Percentiles rank a stretch among this genome's conserved stretches.
Conservation (phyloP, 1,284 basidiomycete species). For the Trichosporon sp. region DNA sequence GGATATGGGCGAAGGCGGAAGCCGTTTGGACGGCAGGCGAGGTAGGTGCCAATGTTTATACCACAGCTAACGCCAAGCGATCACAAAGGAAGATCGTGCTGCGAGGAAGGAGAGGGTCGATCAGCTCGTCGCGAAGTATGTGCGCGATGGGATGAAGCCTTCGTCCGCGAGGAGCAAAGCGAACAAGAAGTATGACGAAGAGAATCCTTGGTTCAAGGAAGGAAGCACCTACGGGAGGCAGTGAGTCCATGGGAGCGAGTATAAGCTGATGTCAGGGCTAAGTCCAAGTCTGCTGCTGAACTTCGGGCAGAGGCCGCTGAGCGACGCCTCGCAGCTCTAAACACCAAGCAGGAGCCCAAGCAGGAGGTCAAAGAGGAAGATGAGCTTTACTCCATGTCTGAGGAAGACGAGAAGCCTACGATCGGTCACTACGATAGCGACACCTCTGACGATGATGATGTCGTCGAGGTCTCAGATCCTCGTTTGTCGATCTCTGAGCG, state of each 20-base stretch:
- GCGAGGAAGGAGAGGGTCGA: slow-evolving; percentile 29
- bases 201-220: slow-evolving; percentile 41
- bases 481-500: slow-evolving; percentile 26
- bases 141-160: slow-evolving; percentile 20
- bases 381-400: background rate
- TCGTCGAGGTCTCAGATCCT: slow-evolving; percentile 27
- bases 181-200: slow-evolving; percentile 26
- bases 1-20: slow-evolving; percentile 37
- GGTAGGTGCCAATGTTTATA: slow-evolving; percentile 18
- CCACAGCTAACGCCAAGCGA: slow-evolving; percentile 19
- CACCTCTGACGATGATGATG: background rate
- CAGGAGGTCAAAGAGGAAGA: background rate
- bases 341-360: slow-evolving; percentile 1
- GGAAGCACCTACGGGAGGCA: slow-evolving; percentile 38
- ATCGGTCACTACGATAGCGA: background rate
- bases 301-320: slow-evolving; percentile 40
- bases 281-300: slow-evolving; percentile 39
- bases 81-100: slow-evolving; percentile 38
- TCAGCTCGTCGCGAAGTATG: slow-evolving; percentile 11
- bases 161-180: slow-evolving; percentile 31
- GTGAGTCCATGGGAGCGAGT: slow-evolving; percentile 17
- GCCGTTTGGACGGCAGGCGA: slow-evolving; percentile 33
- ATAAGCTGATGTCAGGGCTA: slow-evolving; percentile 26
- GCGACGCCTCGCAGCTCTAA: slow-evolving; percentile 20
- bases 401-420: slow-evolving; percentile 5